Conservation (phyloP, 2,329 filamentous ascomycete genomes). For the Trichophyton schoenleinii region DNA sequence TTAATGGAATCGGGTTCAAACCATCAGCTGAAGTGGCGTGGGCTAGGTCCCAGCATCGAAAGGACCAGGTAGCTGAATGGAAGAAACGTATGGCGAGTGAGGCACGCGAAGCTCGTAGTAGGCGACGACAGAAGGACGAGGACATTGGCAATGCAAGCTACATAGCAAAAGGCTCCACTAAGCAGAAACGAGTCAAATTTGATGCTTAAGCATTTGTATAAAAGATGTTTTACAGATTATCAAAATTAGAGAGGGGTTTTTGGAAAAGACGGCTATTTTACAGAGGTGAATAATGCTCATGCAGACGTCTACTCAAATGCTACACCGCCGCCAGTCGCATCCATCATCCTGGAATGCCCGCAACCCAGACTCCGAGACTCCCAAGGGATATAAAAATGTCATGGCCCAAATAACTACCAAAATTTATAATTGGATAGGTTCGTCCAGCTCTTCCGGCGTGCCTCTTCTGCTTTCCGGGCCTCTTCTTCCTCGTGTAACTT, state of each 20-base stretch:
- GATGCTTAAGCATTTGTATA: conserved; percentile 15
- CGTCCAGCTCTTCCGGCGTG: conserved; percentile 31
- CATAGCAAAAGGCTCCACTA: conserved; percentile 18
- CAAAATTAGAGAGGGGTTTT: neutral
- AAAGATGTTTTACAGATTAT: neutral
- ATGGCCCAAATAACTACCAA: conserved; percentile 24
- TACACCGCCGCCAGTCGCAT: neutral
- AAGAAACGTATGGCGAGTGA: conserved; percentile 46
- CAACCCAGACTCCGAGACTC: conserved; percentile 1
- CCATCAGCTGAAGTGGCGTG: conserved; percentile 49
- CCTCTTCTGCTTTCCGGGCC: conserved; percentile 27
- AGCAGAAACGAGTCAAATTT: conserved; percentile 33
- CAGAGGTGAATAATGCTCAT: conserved; percentile 6
- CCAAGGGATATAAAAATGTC: conserved; percentile 1
- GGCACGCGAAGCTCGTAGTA: conserved; percentile 36
- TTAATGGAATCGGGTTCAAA: conserved; percentile 52
- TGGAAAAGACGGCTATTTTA: conserved; percentile 3
- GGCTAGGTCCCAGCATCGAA: conserved; percentile 43
- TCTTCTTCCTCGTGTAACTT: conserved; percentile 25
- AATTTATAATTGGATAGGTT: conserved; percentile 36
- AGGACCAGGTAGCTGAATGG: conserved; percentile 49
- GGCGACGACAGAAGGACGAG: conserved; percentile 41
- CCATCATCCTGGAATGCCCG: neutral
- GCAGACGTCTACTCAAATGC: neutral
- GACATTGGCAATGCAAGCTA: conserved; percentile 18